phyloP scores from a whole-genome alignment of 345 rosid genomes.

The Raphanus raphanistrum region DNA sequence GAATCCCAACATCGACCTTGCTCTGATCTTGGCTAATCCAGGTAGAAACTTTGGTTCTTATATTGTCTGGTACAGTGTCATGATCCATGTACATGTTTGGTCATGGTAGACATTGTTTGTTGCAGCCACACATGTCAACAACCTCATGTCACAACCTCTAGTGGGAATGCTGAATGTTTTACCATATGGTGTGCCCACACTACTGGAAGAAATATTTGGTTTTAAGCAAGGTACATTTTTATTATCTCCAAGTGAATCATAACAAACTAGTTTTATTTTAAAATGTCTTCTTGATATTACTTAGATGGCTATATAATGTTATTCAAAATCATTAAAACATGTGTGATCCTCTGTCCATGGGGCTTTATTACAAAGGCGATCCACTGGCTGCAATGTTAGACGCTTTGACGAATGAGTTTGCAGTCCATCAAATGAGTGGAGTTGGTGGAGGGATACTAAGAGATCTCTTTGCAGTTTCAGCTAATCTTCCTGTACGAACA shows the following conservation, averaged over 20 bases:
- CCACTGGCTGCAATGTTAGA: conserved; percentile 39
- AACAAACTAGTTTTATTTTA: neutral
- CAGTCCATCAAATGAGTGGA: conserved; percentile 26
- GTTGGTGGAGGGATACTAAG: conserved; percentile 34
- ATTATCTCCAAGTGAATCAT: neutral
- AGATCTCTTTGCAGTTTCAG: conserved; percentile 37
- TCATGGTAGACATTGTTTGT: conserved; percentile 1
- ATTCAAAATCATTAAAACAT: neutral
- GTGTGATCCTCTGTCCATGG: neutral
- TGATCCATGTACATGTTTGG: neutral
- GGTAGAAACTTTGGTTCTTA: conserved; percentile 33
- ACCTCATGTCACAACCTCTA: conserved; percentile 45
- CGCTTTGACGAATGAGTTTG: conserved; percentile 39
- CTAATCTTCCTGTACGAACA: conserved; percentile 41
- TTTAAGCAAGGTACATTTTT: conserved; percentile 4
- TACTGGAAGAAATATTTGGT: conserved; percentile 43
- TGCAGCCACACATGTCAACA: conserved; percentile 51
- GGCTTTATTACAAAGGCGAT: conserved; percentile 31
- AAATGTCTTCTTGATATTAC: neutral
- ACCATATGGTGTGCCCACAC: conserved; percentile 43
- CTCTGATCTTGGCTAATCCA: conserved; percentile 57
- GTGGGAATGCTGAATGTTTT: conserved; percentile 44
- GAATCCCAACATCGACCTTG: conserved; percentile 52
- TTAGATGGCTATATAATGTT: neutral
- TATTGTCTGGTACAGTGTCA: neutral